Evolutionary conservation across 345 rosid genomes (phyloP).

Genomic region (Pseudoturritis turrita): DNA sequence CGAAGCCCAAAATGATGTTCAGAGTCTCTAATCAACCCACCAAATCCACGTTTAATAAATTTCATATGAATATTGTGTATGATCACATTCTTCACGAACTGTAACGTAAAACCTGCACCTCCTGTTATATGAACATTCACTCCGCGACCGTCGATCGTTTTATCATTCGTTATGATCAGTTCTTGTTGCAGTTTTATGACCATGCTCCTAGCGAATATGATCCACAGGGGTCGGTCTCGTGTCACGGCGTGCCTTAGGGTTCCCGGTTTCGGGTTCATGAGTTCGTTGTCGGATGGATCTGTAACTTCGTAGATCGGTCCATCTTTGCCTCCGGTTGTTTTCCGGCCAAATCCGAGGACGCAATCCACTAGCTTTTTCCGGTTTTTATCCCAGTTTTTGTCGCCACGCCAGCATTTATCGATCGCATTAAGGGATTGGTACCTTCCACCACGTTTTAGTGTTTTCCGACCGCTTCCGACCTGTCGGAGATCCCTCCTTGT

Average conservation of each 20-base stretch:
- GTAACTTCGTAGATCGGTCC: conserved; percentile 63
- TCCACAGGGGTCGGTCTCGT: conserved; percentile 70
- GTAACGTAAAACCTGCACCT: conserved; percentile 69
- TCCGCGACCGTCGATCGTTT: conserved; percentile 81
- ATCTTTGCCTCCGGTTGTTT: conserved; percentile 51
- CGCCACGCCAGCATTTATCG: conserved; percentile 64
- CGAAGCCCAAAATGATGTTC: conserved; percentile 51
- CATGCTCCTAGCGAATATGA: conserved; percentile 58
- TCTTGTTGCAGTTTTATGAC: conserved; percentile 60
- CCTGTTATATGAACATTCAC: conserved; percentile 47
- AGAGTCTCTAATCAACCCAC: conserved; percentile 69
- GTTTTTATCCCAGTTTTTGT: conserved; percentile 43
- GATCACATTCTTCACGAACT: conserved; percentile 62
- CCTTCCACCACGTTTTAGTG: conserved; percentile 14
- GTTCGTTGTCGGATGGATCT: conserved; percentile 45
- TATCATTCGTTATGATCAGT: conserved; percentile 44
- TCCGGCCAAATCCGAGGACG: conserved; percentile 64
- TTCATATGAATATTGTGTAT: conserved; percentile 63
- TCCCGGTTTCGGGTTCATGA: conserved; percentile 54
- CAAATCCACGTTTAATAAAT: conserved; percentile 25
- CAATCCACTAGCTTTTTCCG: conserved; percentile 57
- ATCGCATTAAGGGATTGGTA: conserved; percentile 56
- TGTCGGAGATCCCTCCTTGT: conserved; percentile 45
- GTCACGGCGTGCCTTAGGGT: conserved; percentile 75
- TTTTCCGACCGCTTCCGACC: conserved; percentile 11